Evolutionary conservation across 495 filamentous ascomycete genomes (phyloP), one percentile per base, ranked within the genome.

Genomic region (Geopyxis carbonaria): DNA sequence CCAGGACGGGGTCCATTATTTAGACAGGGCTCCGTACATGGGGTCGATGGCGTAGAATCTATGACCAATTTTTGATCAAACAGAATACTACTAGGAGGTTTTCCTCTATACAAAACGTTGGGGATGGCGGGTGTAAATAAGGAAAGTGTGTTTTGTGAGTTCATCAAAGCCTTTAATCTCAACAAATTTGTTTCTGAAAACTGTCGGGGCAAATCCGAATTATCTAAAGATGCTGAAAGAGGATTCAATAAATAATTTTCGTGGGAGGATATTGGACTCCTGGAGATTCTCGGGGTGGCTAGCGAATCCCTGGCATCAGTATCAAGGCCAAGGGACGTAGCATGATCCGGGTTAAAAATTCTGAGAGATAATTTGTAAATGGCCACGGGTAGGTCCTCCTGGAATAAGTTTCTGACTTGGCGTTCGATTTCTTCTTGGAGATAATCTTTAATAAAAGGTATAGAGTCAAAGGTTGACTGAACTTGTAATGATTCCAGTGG

Each of bases 401-500:
- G 93, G 57, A 95, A 82, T 51, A 95, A 57, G 37, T 78, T 77
- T 31, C 87, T 69, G 29, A 95, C 61, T 57, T 93, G 85, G 15
- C 66, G 75, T 60, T 95, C 87, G 50, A 95, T 93, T 40, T 85
- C 87, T 54, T 78, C 80, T 54, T 95, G 87, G 32, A 95, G 65
- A 58, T 93, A 95, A 56, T 95, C 84, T 41, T 85, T 75, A 34
- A 95, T 84, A 47, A 95, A 95, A 9, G 85, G 84, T 50, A 95
- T 93, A 9, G 84, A 91, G 61, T 95, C 87, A 59, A 93, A 95
- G 20, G 87, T 93, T 44, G 82, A 91, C 1, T 83, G 93, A 44
- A 95, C 87, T 62, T 91, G 92, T 45, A 95, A 72, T 10, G 84
- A 93, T 54, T 95, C 87, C 38, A 95, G 72, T 2, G 87, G 87